Percentiles rank a stretch among this genome's conserved stretches.
Conservation (phyloP, 129 eudicot genomes). For the Apium graveolens region DNA sequence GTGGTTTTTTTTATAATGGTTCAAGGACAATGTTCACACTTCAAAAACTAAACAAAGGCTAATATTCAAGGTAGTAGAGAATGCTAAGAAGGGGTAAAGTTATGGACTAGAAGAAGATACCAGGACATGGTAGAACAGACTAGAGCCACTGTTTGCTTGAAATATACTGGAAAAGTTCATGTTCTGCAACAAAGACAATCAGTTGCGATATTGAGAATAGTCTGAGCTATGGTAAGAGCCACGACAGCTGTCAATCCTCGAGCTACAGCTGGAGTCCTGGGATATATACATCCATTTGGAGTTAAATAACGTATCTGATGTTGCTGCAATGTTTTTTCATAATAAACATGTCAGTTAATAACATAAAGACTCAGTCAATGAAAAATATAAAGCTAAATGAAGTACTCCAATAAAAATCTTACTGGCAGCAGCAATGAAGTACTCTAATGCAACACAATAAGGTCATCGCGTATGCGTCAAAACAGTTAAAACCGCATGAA, state of each 20-base stretch:
- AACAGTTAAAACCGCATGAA: too few relatives aligned
- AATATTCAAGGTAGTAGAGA: neutral
- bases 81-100: neutral
- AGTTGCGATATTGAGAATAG: slow-evolving; percentile 40
- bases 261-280: slow-evolving; percentile 64
- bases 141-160: neutral
- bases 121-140: neutral
- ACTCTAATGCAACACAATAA: too few relatives aligned
- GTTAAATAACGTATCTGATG: slow-evolving; percentile 34
- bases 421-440: neutral
- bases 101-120: neutral
- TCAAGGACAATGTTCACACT: too few relatives aligned
- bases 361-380: neutral
- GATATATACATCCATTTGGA: slow-evolving; percentile 49
- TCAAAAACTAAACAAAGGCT: neutral
- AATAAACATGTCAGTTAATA: neutral
- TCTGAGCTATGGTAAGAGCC: slow-evolving; percentile 55
- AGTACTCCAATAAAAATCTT: neutral
- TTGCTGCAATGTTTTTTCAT: neutral
- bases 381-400: neutral
- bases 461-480: too few relatives aligned
- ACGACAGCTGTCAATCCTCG: slow-evolving; percentile 64
- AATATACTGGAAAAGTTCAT: neutral
- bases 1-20: too few relatives aligned
- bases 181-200: neutral